phyloP scores from a whole-genome alignment of 805 yeast genomes.

The Wickerhamiella lipophila region DNA sequence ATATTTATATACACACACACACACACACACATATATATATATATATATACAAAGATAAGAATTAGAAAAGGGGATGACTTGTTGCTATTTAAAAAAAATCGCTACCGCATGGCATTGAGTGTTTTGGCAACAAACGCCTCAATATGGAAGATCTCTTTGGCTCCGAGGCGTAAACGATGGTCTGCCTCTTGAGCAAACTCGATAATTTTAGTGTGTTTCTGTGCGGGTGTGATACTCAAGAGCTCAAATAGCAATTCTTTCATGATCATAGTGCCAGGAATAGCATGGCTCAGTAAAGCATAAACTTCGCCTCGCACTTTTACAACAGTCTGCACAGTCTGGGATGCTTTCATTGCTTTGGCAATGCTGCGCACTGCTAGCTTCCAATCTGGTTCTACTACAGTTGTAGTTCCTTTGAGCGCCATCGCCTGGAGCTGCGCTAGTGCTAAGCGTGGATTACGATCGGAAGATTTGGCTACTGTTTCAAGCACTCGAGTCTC shows the following conservation, averaged over 20 bases:
- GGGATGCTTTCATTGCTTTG: constrained; percentile 41
- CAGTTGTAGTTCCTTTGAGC: constrained; percentile 24
- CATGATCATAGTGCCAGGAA: constrained; percentile 73
- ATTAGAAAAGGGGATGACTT: no score
- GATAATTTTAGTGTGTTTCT: constrained; percentile 30
- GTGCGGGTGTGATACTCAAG: constrained; percentile 22
- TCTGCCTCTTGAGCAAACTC: constrained; percentile 52
- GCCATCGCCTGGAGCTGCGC: constrained; percentile 68
- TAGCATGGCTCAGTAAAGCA: constrained; percentile 83
- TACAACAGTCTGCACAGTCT: constrained; percentile 41
- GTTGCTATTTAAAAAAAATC: no score
- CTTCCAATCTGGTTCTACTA: constrained; percentile 69
- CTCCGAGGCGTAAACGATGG: constrained; percentile 75
- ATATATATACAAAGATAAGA: neutral
- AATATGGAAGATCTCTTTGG: constrained; percentile 81
- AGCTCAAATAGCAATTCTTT: constrained; percentile 39
- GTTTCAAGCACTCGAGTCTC: constrained; percentile 28
- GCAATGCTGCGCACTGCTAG: constrained; percentile 60
- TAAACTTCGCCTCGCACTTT: constrained; percentile 55
- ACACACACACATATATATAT: no score
- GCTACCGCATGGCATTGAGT: constrained; percentile 44
- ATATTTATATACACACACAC: no score
- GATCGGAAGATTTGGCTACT: constrained; percentile 44
- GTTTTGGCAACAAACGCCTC: constrained; percentile 87
- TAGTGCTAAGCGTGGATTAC: constrained; percentile 68